Percentiles rank a stretch among this genome's conserved stretches.
Conservation (phyloP, 208 protist genomes). For the Acanthamoeba castellanii region DNA sequence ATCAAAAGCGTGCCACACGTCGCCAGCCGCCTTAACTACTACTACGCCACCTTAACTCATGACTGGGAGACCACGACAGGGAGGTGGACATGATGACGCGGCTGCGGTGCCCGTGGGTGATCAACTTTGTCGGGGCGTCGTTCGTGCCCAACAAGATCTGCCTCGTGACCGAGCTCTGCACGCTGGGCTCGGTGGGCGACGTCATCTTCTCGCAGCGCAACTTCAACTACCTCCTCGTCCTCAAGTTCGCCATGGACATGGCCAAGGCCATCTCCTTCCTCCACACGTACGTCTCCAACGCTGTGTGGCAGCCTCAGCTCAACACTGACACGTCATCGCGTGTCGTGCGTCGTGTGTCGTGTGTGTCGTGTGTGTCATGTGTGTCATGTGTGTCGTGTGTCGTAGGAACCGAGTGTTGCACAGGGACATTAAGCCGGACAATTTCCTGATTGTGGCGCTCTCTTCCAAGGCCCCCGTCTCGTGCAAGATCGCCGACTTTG, state of each 20-base stretch:
- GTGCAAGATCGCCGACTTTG: conserved; percentile 70
- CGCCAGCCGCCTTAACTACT: too few relatives aligned
- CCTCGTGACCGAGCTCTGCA: conserved; percentile 51
- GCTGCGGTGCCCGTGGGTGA: conserved; percentile 17
- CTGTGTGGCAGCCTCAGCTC: too few relatives aligned
- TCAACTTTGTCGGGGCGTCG: conserved; percentile 53
- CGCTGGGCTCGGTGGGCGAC: not conserved
- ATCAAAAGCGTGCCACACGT: too few relatives aligned
- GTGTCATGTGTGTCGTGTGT: not conserved
- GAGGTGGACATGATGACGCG: conserved; percentile 58
- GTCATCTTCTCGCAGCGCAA: not conserved
- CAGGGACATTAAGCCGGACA: conserved; percentile 41
- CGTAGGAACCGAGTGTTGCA: conserved; percentile 16
- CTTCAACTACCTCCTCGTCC: conserved; percentile 54
- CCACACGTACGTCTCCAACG: not conserved
- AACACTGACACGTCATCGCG: too few relatives aligned
- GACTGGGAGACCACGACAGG: too few relatives aligned
- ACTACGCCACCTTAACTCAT: too few relatives aligned
- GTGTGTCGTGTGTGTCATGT: too few relatives aligned
- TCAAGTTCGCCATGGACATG: conserved; percentile 62
- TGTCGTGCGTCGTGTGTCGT: too few relatives aligned
- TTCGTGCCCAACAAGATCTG: conserved; percentile 30
- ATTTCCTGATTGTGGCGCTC: conserved; percentile 16
- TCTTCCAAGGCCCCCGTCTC: conserved; percentile 49
- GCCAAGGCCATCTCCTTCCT: conserved; percentile 56